phyloP scores from a whole-genome alignment of 805 yeast species.

The Saccharomycopsis malanga region DNA sequence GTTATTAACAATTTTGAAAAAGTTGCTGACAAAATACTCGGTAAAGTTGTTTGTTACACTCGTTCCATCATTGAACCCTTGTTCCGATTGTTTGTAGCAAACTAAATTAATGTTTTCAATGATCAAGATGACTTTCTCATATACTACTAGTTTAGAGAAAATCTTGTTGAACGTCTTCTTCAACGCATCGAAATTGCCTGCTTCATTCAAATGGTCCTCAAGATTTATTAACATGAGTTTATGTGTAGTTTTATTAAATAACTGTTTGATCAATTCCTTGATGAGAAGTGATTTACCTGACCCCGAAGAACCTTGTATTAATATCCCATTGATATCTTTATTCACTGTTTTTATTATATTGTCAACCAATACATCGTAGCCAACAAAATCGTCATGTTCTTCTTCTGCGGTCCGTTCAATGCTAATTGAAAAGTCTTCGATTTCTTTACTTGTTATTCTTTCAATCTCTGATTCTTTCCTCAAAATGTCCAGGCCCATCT shows the following conservation, averaged over 20 bases:
- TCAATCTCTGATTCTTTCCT: constrained; percentile 33
- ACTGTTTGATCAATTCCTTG: constrained; percentile 33
- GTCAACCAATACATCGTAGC: constrained; percentile 42
- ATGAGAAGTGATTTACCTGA: constrained; percentile 69
- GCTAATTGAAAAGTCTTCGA: constrained; percentile 8
- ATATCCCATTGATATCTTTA: constrained; percentile 45
- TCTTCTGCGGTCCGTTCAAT: not conserved
- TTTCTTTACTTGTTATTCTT: not conserved
- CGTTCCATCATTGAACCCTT: constrained; percentile 36
- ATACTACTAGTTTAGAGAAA: constrained; percentile 50
- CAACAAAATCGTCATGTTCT: constrained; percentile 33
- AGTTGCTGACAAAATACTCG: constrained; percentile 47
- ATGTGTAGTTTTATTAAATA: constrained; percentile 37
- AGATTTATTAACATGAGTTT: constrained; percentile 45
- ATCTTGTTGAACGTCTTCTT: constrained; percentile 39
- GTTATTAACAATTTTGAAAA: constrained; percentile 27
- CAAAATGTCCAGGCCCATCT: constrained; percentile 44
- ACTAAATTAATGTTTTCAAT: constrained; percentile 74
- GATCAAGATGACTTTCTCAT: constrained; percentile 65
- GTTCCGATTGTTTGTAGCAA: constrained; percentile 56
- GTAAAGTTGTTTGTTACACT: constrained; percentile 58
- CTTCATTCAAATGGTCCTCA: constrained; percentile 49
- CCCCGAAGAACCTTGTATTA: constrained; percentile 71
- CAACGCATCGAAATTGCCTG: constrained; percentile 34
- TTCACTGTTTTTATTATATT: constrained; percentile 35